Evolutionary conservation across 441 rosid species (phyloP).

Genomic region (Theobroma grandiflorum): DNA sequence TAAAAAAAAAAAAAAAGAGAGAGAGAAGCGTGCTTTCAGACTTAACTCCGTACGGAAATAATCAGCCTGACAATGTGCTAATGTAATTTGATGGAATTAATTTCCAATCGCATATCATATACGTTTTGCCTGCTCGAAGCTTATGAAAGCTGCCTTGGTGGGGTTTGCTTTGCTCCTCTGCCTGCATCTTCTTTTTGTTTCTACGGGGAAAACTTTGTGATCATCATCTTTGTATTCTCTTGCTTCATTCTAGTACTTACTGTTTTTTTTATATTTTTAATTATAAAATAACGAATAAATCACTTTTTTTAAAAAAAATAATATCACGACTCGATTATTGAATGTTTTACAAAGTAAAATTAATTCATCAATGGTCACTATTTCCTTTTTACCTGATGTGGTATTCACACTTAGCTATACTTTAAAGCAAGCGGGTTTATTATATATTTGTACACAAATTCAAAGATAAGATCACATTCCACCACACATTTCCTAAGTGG

Average conservation of each 20-base stretch:
- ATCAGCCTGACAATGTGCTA: neutral
- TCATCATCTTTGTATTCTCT: neutral
- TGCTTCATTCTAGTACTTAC: neutral
- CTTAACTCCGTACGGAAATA: neutral
- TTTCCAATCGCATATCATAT: neutral
- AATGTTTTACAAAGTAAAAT: too few species aligned
- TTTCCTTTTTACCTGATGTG: too few species aligned
- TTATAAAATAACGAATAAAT: too few species aligned
- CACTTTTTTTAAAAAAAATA: too few species aligned
- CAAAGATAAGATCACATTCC: neutral
- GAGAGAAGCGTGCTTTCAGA: neutral
- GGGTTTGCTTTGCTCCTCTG: slow-evolving; percentile 16
- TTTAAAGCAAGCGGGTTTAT: neutral
- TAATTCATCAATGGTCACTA: too few species aligned
- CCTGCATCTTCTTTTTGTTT: neutral
- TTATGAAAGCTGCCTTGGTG: slow-evolving; percentile 22
- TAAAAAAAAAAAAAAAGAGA: neutral
- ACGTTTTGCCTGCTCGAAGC: too few species aligned
- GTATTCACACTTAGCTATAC: too few species aligned
- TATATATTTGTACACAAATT: neutral
- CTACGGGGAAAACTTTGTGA: neutral
- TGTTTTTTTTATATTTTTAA: neutral
- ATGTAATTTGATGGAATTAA: too few species aligned
- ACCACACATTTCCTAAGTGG: neutral
- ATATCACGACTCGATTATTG: neutral